Base-by-base conservation (phyloP, 2,329 filamentous ascomycete genomes). In the Epichloe bromicola region DNA sequence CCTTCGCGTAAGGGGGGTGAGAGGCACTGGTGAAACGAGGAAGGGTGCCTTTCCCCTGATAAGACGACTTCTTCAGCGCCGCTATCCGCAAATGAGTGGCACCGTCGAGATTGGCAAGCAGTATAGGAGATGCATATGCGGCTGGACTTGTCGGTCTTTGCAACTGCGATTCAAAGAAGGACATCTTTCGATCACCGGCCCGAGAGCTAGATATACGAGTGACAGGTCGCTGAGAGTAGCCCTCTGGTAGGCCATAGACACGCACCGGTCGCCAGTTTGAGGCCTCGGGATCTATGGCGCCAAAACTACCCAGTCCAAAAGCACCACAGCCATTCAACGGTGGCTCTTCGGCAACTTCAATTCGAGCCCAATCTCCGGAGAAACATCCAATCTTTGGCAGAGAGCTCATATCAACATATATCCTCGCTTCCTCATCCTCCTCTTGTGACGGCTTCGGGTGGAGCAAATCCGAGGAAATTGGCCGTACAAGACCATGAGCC, bases 321-420 rank as follows among this genome's bases (percentile, higher is more conserved):
- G 76, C 71, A 48, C 78, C 85, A 57, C 80, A 79, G 17, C 75
- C 85, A 64, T 80, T 85, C 15, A 73, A 70, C 20, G 78, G 84
- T 53, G 87, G 85, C 62, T 89, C 87, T 57, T 86, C 78, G 0
- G 86, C 78, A 5, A 80, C 76, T 67, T 95, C 88, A 11, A 96
- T 74, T 20, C 85, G 83, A 11, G 95, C 88, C 93, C 93, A 98
- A 63, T 98, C 93, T 33, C 93, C 93, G 0, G 91, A 97, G 63
- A 98, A 98, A 66, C 91, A 97, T 15, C 91, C 90, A 50, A 98
- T 85, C 58, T 90, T 89, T 14, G 88, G 85, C 19, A 98, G 69
- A 1, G 88, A 87, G 52, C 80, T 83, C 7, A 94, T 85, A 59
- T 96, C 89, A 5, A 98, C 90, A 61, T 91, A 98, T 2, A 97